These are phyloP conservation scores for Cercospora zeae-maydis DNA, from an alignment of 2,329 filamentous ascomycete genomes.

Conservation along the genomic window DNA sequence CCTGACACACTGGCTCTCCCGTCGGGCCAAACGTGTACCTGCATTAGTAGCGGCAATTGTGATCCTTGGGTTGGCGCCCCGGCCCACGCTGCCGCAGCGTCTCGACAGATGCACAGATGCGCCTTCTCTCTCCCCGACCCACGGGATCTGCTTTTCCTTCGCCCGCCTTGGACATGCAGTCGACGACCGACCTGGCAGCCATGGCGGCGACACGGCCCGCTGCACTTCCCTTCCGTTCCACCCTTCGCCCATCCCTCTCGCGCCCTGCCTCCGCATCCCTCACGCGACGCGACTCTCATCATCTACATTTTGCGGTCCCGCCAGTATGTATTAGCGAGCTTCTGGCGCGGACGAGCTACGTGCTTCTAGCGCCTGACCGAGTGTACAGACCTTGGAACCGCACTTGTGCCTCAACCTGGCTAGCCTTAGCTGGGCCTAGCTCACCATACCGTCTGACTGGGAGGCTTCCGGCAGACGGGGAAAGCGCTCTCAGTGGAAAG, in stretches of 20 bases:
- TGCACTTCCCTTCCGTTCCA: not conserved
- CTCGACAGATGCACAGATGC: not conserved
- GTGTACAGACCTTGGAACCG: slow-evolving; percentile 2
- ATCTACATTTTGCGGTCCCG: too few relatives aligned
- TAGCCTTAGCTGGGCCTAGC: not conserved
- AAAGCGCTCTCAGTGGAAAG: slow-evolving; percentile 1
- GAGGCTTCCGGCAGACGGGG: slow-evolving; percentile 7
- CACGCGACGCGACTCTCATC: not conserved
- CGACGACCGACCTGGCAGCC: not conserved
- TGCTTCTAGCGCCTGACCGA: slow-evolving; percentile 11
- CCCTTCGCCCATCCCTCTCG: not conserved
- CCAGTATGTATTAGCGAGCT: not conserved
- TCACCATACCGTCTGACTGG: not conserved
- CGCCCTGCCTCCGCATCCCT: not conserved
- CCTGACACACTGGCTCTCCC: too few relatives aligned
- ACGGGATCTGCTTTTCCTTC: too few relatives aligned
- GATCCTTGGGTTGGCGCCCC: too few relatives aligned
- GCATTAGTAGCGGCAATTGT: too few relatives aligned
- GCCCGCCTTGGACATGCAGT: too few relatives aligned
- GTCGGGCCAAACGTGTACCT: too few relatives aligned
- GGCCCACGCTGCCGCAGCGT: not conserved
- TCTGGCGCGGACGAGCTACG: slow-evolving; percentile 6
- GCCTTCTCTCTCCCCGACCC: not conserved
- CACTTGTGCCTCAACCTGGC: slow-evolving; percentile 1
- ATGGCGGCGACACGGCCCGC: not conserved